Conservation (phyloP, 75 land plant genomes). For the Cryptomeria japonica region DNA sequence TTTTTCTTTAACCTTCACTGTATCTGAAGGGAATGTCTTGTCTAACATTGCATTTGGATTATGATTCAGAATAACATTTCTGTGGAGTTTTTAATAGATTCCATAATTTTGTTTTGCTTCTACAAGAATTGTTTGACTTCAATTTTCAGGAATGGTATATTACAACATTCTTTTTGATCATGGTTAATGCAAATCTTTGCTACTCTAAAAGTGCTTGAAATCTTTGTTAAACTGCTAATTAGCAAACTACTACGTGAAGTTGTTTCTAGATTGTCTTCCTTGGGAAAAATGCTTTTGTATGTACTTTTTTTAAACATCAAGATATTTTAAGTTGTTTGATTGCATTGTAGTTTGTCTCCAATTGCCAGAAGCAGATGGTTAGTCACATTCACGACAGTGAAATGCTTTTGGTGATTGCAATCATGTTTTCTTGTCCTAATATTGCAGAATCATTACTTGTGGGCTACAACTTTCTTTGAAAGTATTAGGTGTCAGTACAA, state of each 20-base stretch:
- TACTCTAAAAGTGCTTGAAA: background rate
- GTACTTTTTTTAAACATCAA: background rate
- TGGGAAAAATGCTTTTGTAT: background rate
- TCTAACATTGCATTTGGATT: background rate
- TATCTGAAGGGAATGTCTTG: background rate
- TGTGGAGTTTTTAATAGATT: background rate
- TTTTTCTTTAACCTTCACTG: background rate
- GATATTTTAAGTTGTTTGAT: background rate
- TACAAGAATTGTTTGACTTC: background rate
- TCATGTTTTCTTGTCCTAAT: background rate
- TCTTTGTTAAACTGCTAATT: background rate
- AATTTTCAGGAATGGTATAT: background rate
- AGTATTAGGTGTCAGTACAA: background rate
- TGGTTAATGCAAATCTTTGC: background rate
- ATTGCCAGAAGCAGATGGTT: background rate
- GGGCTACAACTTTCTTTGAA: background rate
- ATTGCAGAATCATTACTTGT: background rate
- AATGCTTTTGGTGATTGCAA: background rate
- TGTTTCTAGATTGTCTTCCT: background rate
- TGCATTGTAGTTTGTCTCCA: background rate
- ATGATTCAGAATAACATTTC: background rate
- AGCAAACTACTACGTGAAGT: background rate
- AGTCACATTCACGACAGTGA: background rate
- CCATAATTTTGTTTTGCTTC: background rate
- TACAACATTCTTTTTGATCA: background rate